Evolutionary conservation across 768 basidiomycete genomes (phyloP), one percentile per base, ranked within the genome.

Genomic region (Tulasnella sp.): DNA sequence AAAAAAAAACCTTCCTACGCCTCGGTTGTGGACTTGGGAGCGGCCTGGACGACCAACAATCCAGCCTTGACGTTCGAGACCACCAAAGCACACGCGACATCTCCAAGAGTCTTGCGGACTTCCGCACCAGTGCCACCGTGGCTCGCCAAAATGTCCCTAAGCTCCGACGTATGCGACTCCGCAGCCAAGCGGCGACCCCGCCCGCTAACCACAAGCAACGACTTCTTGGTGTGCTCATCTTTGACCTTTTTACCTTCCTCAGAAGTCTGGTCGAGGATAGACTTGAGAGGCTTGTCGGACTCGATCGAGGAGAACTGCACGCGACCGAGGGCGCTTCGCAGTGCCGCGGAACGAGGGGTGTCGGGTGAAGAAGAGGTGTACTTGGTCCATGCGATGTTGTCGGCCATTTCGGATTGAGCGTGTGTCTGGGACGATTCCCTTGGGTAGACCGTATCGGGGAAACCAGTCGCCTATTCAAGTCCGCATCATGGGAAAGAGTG

Each of bases 361-460:
- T 58, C 80, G 24, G 85, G 81, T 18, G 83, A 81, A 34, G 79
- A 16, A 8, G 85, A 84, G 1, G 92, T 88, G 83, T 91, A 93
- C 64, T 89, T 89, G 0, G 89, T 87, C 95, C 96, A 97, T n/a
- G 91, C 83, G 41, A 96, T 82, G 83, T 92, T 91, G 85, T 98
- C 97, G 1, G 95, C 95, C 1, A 94, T 93, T 31, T 93, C 91
- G 0, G 94, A 97, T 5, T 90, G 90, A 20, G 97, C 85, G 9
- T 89, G 89, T 12, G 89, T 91, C 83, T 92, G 88, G 6, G 94
- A 93, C 80, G 87, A 91, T 9, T 88, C 86, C 40, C 89, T 86
- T 0, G 90, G 93, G 81, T 96, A 96, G 1, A 94, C 86, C 0
- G 95, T 96, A 82, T 95, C 94, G 1, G 90, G 88, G 72, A 90